These are phyloP conservation scores for Arachnomyces sp. DNA, from an alignment of 2,329 filamentous ascomycete species.

Conservation along the genomic window DNA sequence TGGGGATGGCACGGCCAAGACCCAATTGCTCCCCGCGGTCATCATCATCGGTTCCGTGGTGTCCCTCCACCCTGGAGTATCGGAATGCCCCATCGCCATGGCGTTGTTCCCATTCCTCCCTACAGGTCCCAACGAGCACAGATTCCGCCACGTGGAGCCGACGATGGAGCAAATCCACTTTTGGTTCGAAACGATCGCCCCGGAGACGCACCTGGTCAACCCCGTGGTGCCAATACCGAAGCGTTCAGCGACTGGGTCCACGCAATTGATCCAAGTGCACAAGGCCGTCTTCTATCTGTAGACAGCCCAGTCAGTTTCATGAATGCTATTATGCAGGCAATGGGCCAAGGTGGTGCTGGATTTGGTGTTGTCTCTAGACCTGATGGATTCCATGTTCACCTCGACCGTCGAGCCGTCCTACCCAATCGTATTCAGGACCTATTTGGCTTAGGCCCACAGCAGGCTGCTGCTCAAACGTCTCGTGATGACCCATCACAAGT, in stretches of 20 bases:
- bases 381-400: conserved; percentile 48
- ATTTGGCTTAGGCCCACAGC: conserved; percentile 25
- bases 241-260: conserved; percentile 47
- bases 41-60: conserved; percentile 50
- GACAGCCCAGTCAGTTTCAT: conserved; percentile 50
- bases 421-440: conserved; percentile 48
- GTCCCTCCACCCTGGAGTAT: conserved; percentile 57
- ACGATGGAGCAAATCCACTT: conserved; percentile 82
- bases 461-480: conserved; percentile 17
- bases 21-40: conserved; percentile 32
- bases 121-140: conserved; percentile 39
- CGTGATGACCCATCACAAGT: conserved; percentile 56
- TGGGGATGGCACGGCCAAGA: conserved; percentile 52
- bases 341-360: conserved; percentile 38
- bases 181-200: conserved; percentile 55
- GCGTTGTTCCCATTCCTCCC: conserved; percentile 32
- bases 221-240: conserved; percentile 29
- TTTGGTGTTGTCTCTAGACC: conserved; percentile 38
- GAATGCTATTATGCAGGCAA: conserved; percentile 51
- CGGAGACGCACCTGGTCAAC: conserved; percentile 26
- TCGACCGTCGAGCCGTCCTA: conserved; percentile 45
- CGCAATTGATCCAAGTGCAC: conserved; percentile 41
- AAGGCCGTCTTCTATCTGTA: conserved; percentile 37
- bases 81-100: conserved; percentile 47
- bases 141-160: conserved; percentile 49